Evolutionary conservation across 2,329 filamentous ascomycete species (phyloP), one percentile per base, ranked within the genome.

Genomic region (Cladosporium sp.): DNA sequence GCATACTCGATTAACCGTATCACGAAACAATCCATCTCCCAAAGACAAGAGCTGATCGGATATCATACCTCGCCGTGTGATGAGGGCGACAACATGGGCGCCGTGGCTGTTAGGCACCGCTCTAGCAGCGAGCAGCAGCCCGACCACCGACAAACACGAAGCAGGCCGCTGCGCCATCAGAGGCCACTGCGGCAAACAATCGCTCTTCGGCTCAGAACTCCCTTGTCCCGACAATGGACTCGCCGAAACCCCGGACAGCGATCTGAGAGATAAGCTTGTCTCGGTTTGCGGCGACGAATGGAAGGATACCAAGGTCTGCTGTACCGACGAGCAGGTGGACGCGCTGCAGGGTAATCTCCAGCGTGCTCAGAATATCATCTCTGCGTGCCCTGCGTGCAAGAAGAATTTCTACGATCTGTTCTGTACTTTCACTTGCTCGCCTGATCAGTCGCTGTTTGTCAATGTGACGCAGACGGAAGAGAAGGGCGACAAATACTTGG

Each of bases 401-500:
- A 86, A 91, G 62, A 98, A 98, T 75, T 98, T 98, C 75, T 97
- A 88, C 76, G 95, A 98, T 72, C 77, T 94, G 38, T 98, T 98
- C 69, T 98, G 93, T 73, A 94, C 90, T 4, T 97, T 98, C 65
- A 97, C 91, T 2, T 98, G 94, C 73, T 98, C 93, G 4, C 92
- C 94, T 5, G 86, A 98, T 63, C 93, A 98, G 67, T 96, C 90
- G 0, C 75, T 95, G 0, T 98, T 98, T 64, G 77, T 98, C 66
- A 98, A 98, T 62, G 83, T 98, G 38, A 97, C 93, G 9, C 72
- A 83, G 47, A 86, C 84, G 0, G 51, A 53, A 30, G 69, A 78
- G 18, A 88, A 77, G 69, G 68, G 72, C 56, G 65, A 78, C 69
- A 83, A 84, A 57, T 71, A 72, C 51, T 69, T 89, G n/a, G 90